These are phyloP conservation scores for Tilletiopsis washingtonensis DNA, from an alignment of 1,284 basidiomycete genomes.

Conservation along the genomic window DNA sequence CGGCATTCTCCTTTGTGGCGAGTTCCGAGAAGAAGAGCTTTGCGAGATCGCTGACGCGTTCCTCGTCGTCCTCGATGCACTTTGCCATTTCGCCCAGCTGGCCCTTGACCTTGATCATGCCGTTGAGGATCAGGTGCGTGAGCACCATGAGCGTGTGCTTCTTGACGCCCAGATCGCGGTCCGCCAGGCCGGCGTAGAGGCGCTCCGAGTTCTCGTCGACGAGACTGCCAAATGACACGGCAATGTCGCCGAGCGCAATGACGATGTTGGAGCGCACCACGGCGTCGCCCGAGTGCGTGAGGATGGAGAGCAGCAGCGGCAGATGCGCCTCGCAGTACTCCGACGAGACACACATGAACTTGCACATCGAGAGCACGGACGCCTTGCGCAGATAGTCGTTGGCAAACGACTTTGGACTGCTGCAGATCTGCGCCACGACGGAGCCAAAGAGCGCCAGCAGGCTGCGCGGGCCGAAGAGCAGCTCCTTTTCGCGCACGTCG, in stretches of 20 bases:
- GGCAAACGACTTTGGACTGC: constrained; percentile 58
- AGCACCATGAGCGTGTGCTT: constrained; percentile 99
- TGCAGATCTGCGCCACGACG: constrained; percentile 77
- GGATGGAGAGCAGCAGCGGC: constrained; percentile 79
- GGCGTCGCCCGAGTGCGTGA: constrained; percentile 80
- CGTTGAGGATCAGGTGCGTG: constrained; percentile 92
- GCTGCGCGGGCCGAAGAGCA: constrained; percentile 76
- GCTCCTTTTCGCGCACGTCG: constrained; percentile 73
- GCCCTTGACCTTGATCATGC: constrained; percentile 99
- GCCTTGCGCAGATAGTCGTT: constrained; percentile 77
- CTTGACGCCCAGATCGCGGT: constrained; percentile 81
- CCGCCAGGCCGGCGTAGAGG: constrained; percentile 85
- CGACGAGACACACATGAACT: constrained; percentile 91
- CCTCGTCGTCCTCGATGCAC: constrained; percentile 88
- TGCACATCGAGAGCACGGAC: constrained; percentile 81
- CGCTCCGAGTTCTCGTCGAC: constrained; percentile 95
- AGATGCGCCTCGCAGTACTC: constrained; percentile 88
- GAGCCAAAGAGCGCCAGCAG: constrained; percentile 79
- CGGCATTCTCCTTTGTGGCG: constrained; percentile 92
- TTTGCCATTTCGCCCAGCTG: constrained; percentile 99
- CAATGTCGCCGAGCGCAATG: constrained; percentile 92
- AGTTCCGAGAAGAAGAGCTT: constrained; percentile 95
- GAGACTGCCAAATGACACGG: constrained; percentile 89
- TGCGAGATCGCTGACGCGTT: constrained; percentile 80
- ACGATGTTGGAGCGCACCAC: constrained; percentile 90